These are phyloP conservation scores for Cyberlindnera euphorbiae DNA, from an alignment of 805 yeast species.

Conservation along the genomic window DNA sequence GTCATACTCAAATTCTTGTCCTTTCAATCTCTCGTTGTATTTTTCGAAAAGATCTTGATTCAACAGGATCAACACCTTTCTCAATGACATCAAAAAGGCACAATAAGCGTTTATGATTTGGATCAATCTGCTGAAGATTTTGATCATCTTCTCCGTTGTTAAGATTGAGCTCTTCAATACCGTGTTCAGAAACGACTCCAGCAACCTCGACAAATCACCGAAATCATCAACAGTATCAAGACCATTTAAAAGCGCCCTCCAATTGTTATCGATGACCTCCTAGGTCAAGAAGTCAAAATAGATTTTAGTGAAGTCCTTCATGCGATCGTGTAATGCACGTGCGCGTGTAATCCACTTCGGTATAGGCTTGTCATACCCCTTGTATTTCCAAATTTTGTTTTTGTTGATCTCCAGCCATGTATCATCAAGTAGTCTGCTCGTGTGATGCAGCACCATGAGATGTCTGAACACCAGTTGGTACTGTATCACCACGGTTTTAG, in stretches of 20 bases:
- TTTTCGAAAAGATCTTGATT: conserved; percentile 39
- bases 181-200: conserved; percentile 57
- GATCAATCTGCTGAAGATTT: conserved; percentile 40
- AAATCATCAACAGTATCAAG: conserved; percentile 32
- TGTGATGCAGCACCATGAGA: conserved; percentile 55
- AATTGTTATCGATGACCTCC: conserved; percentile 56
- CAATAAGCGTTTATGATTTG: conserved; percentile 44
- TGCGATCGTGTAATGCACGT: conserved; percentile 47
- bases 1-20: conserved; percentile 34
- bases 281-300: conserved; percentile 50
- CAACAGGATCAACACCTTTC: conserved; percentile 48
- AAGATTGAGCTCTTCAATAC: conserved; percentile 62
- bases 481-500: conserved; percentile 65
- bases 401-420: conserved; percentile 70
- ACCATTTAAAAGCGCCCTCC: conserved; percentile 34
- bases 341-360: conserved; percentile 50
- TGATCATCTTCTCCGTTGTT: conserved; percentile 51
- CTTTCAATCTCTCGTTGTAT: conserved; percentile 34
- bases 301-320: conserved; percentile 49
- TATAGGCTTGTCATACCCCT: conserved; percentile 37
- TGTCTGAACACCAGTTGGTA: conserved; percentile 79
- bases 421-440: conserved; percentile 52
- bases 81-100: conserved; percentile 45
- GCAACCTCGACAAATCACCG: conserved; percentile 38
- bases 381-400: conserved; percentile 62